Conservation (phyloP, 192 early-diverging fungal genomes). For the Linnemannia schmuckeri region DNA sequence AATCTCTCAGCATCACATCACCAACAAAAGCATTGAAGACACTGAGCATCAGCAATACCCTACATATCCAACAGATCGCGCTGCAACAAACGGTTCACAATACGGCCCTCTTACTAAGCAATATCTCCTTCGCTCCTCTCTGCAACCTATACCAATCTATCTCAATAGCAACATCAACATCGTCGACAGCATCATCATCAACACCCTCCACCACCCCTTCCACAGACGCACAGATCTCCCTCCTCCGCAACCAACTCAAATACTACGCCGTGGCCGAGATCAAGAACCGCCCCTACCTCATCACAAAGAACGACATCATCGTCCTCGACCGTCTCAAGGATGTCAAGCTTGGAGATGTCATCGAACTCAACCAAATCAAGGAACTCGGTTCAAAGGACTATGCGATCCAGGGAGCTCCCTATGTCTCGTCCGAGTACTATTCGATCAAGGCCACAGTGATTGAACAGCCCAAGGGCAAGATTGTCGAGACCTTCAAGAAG, state of each 20-base stretch:
- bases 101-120: background rate
- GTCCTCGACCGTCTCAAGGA: conserved; percentile 87
- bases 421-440: conserved; percentile 78
- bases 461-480: conserved; percentile 88
- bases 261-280: conserved; percentile 93
- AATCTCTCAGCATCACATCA: background rate
- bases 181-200: conserved; percentile 17
- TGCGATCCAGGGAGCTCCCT: conserved; percentile 88
- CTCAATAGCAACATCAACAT: conserved; percentile 12
- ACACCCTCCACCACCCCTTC: background rate
- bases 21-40: background rate
- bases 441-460: conserved; percentile 88
- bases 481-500: conserved; percentile 81
- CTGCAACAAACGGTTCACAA: too few species aligned
- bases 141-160: background rate
- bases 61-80: background rate
- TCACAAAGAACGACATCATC: conserved; percentile 90
- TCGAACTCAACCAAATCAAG: conserved; percentile 86
- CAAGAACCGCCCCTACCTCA: conserved; percentile 87
- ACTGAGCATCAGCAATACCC: too few species aligned
- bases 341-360: conserved; percentile 87
- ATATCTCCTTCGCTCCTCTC: background rate
- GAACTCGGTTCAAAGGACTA: conserved; percentile 90
- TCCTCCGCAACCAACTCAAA: conserved; percentile 74
- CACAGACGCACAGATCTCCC: conserved; percentile 20